Conservation (phyloP, 2,329 filamentous ascomycete species). For the Tolypocladium paradoxum region DNA sequence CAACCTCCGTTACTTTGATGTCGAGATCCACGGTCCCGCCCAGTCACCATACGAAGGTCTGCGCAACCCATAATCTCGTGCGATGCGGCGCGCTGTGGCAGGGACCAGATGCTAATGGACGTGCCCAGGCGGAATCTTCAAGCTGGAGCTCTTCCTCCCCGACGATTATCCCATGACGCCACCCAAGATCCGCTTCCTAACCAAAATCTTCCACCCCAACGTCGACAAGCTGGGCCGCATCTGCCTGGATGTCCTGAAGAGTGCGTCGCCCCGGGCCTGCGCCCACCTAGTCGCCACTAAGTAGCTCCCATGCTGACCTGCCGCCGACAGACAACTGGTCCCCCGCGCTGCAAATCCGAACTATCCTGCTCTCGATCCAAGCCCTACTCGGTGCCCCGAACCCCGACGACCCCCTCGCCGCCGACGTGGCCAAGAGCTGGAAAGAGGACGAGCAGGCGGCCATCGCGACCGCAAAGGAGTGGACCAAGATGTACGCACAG, state of each 20-base stretch:
- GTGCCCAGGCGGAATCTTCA: constrained; percentile 65
- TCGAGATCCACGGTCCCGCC: constrained; percentile 84
- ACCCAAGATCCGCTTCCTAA: constrained; percentile 95
- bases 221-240: constrained; percentile 97
- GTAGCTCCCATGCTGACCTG: not conserved
- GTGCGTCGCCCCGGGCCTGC: constrained; percentile 36
- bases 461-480: constrained; percentile 84
- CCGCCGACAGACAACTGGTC: constrained; percentile 81
- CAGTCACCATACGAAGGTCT: constrained; percentile 91
- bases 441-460: constrained; percentile 91
- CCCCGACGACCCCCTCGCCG: constrained; percentile 94
- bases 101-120: not conserved
- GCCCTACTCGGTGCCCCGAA: constrained; percentile 92
- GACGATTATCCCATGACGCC: constrained; percentile 99
- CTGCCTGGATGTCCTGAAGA: constrained; percentile 94
- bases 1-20: constrained; percentile 96
- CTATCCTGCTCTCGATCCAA: constrained; percentile 97
- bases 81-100: not conserved
- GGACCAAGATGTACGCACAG: constrained; percentile 76
- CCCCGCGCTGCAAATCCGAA: constrained; percentile 92
- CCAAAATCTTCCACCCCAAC: constrained; percentile 98
- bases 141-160: constrained; percentile 92
- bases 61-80: not conserved
- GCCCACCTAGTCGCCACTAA: not conserved
- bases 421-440: constrained; percentile 96